Base-by-base conservation (phyloP, 192 early-diverging fungal genomes). In the Coemansia umbellata region DNA sequence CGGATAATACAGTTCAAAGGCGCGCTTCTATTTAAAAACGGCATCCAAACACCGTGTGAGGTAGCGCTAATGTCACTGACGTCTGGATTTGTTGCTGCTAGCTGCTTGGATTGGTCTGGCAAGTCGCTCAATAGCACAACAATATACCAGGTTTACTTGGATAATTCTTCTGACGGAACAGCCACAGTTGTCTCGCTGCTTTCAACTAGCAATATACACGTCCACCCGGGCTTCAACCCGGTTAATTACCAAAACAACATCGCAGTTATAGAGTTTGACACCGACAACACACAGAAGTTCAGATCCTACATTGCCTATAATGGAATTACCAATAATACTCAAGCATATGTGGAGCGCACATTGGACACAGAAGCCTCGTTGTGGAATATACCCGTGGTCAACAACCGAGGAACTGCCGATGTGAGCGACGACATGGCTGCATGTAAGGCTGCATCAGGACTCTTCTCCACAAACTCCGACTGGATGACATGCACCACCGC, bases 191-290 rank as follows among this genome's bases (percentile, higher is more conserved):
- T 26, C 2, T 21, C 44, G 14, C 8, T 26, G 1, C 44, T 60
- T 2, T 2, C 11, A 0, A 0, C 22, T 11, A 33, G 26, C 8
- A 42, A 53, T 9, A 74, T 74, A 13, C 9, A 42, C 9, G 52
- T 67, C 8, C 72, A 74, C 32, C 58, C 65, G 14, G 15, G 33
- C 7, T 74, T 53, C 32, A 45, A 63, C 21, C 28, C 51, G 1
- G n/a, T 17, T 0, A 55, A 55, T 5, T 51, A 55, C n/a, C 52
- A 56, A 47, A 67, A 68, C 56, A 74, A 74, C 30, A 64, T 74
- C 32, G 72, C 72, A 3, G 50, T 59, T 1, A 44, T 70, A 8
- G 39, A 44, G 27, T 70, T 63, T 24, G 45, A 50, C 40, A 56
- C 37, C 7, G 26, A 28, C 4, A 45, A 18, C 11, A 23, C 41